Evolutionary conservation across 495 filamentous ascomycete species (phyloP).

Genomic region (Stereocaulon alpinum): DNA sequence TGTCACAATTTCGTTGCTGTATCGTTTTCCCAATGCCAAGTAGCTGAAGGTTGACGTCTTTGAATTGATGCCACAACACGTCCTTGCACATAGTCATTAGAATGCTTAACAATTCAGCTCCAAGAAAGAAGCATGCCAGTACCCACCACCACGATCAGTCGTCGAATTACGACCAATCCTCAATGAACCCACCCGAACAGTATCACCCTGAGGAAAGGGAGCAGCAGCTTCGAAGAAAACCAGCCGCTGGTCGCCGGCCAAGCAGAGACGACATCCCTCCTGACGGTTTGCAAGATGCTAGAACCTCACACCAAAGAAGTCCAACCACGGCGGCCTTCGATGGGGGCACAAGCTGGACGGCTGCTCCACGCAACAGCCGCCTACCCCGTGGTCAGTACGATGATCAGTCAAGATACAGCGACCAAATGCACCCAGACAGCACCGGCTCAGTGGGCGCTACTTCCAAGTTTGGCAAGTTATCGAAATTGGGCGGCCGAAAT

Average conservation of each 20-base stretch:
- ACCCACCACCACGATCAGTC: not conserved
- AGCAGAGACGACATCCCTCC: too few species aligned
- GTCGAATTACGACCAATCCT: not conserved
- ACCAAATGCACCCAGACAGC: not conserved
- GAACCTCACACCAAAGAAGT: too few species aligned
- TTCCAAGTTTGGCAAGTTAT: not conserved
- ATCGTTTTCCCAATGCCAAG: too few species aligned
- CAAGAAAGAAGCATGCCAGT: not conserved
- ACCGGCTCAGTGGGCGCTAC: not conserved
- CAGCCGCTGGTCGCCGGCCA: too few species aligned
- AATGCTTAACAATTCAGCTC: not conserved
- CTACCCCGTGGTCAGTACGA: not conserved
- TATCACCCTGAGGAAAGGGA: not conserved
- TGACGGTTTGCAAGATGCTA: too few species aligned
- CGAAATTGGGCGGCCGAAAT: not conserved
- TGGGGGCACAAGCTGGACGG: too few species aligned
- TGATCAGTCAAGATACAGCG: not conserved
- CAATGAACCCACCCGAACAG: not conserved
- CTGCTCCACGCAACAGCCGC: too few species aligned
- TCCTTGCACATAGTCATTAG: not conserved
- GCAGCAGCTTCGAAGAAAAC: too few species aligned
- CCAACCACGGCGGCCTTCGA: too few species aligned
- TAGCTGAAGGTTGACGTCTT: too few species aligned
- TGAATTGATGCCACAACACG: too few species aligned
- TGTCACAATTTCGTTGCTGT: too few species aligned